A percentile compares a stretch with the other conserved stretches of the same genome.
phyloP scores from a whole-genome alignment of 164 flowering plant species.

The Vitis labrusca region DNA sequence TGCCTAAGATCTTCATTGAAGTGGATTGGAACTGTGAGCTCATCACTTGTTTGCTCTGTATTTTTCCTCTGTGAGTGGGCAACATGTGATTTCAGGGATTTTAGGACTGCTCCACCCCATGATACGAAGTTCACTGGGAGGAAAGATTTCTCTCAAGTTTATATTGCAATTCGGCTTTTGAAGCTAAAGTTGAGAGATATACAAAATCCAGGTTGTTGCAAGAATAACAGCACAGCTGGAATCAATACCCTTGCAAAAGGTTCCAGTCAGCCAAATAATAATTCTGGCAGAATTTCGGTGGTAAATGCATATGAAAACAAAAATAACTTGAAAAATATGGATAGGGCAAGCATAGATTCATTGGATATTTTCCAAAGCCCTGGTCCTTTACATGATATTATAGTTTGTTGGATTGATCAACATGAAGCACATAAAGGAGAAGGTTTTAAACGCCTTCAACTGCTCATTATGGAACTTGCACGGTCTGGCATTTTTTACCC shows the following conservation, averaged over 20 bases:
- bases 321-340: constrained; percentile 23
- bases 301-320: constrained; percentile 26
- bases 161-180: constrained; percentile 65
- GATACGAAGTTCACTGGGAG: constrained; percentile 70
- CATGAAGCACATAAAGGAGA: constrained; percentile 71
- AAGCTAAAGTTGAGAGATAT: constrained; percentile 56
- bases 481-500: constrained; percentile 85
- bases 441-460: constrained; percentile 70
- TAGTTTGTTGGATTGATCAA: constrained; percentile 98
- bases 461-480: constrained; percentile 73
- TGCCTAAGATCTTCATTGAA: constrained; percentile 71
- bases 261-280: constrained; percentile 24
- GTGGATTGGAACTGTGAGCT: constrained; percentile 62
- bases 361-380: constrained; percentile 69
- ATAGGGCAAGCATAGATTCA: constrained; percentile 20
- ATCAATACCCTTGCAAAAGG: constrained; percentile 22
- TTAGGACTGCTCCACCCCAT: constrained; percentile 47
- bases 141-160: constrained; percentile 73
- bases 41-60: constrained; percentile 62
- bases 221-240: constrained; percentile 18
- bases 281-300: constrained; percentile 21
- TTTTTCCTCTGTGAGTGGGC: constrained; percentile 99
- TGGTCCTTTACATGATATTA: constrained; percentile 83
- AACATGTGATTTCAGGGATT: constrained; percentile 87
- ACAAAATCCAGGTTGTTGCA: constrained; percentile 24